These are phyloP conservation scores for Westerdykella ornata DNA, from an alignment of 2,329 filamentous ascomycete genomes.

Conservation along the genomic window DNA sequence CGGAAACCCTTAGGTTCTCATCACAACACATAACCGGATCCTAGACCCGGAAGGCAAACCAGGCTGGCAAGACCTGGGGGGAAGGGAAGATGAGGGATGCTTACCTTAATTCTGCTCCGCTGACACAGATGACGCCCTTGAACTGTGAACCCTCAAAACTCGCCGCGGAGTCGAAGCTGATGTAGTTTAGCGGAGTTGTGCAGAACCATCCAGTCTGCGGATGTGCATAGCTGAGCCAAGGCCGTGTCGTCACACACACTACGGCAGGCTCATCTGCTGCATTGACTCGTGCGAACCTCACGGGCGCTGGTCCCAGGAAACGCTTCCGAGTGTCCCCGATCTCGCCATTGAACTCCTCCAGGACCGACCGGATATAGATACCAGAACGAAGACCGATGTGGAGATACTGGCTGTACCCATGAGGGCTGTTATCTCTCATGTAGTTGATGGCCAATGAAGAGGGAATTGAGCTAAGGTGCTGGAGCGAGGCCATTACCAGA, in stretches of 20 bases:
- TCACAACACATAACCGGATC: slow-evolving; percentile 44
- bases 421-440: slow-evolving; percentile 89
- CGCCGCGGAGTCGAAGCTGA: slow-evolving; percentile 85
- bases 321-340: slow-evolving; percentile 90
- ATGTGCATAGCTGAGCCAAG: slow-evolving; percentile 95
- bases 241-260: slow-evolving; percentile 80
- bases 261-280: slow-evolving; percentile 80
- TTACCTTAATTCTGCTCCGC: slow-evolving; percentile 80
- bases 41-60: slow-evolving; percentile 4
- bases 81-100: slow-evolving; percentile 35
- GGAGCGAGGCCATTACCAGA: slow-evolving; percentile 87
- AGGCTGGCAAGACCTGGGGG: background rate
- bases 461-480: slow-evolving; percentile 84
- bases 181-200: slow-evolving; percentile 85
- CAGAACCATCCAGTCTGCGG: slow-evolving; percentile 81
- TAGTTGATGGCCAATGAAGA: slow-evolving; percentile 85
- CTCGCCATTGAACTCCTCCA: slow-evolving; percentile 94
- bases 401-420: slow-evolving; percentile 81
- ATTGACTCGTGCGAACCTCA: slow-evolving; percentile 84
- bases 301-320: slow-evolving; percentile 85
- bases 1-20: slow-evolving; percentile 52
- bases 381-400: slow-evolving; percentile 95
- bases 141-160: slow-evolving; percentile 96
- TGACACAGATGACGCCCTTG: slow-evolving; percentile 89
- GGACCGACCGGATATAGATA: slow-evolving; percentile 87